Base-by-base conservation (phyloP, 257 asterid species). In the Agastache rugosa region DNA sequence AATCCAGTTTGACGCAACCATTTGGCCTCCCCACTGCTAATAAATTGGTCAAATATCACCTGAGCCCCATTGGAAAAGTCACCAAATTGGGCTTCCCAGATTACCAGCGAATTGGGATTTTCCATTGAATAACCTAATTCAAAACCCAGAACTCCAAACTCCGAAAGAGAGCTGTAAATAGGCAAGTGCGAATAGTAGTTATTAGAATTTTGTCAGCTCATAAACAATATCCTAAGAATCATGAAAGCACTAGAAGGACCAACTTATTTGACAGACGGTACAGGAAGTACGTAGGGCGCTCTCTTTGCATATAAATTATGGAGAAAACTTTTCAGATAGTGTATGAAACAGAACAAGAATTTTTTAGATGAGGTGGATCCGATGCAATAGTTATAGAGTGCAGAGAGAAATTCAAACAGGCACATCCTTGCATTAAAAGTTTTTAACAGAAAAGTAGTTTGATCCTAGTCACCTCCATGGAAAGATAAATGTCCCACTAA, bases 81-180 rank as follows among this genome's bases (percentile, higher is more conserved):
- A 72, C 96, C 96, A 78, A 89, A 89, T 53, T 89, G 96, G 60
- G 90, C 96, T 84, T 89, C 96, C 96, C 96, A 89, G 15, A 87
- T 79, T 17, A 93, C 97, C 87, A 93, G 80, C 8, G 97, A 89
- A 79, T 93, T 93, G 54, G 98, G 97, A 74, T 91, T 93, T 83
- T 93, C 98, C 98, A 93, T 93, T 10, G 98, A 91, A 82, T 93
- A 93, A 77, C 98, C 98, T 78, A 93, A 62, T 80, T 93, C 97
- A 81, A 93, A 93, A 69, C 97, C 98, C 83, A 93, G 77, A 68
- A 93, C 98, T 55, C 91, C 97, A 74, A 91, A 93, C 83, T 93
- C 97, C n/a, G 97, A 91, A 63, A 93, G 97, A 61, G 97, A 93
- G 82, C 98, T 93, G 94, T 55, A 69, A 41, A 71, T 51, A 29